Conservation (phyloP, 257 asterid species). For the Fraxinus cuspidata region DNA sequence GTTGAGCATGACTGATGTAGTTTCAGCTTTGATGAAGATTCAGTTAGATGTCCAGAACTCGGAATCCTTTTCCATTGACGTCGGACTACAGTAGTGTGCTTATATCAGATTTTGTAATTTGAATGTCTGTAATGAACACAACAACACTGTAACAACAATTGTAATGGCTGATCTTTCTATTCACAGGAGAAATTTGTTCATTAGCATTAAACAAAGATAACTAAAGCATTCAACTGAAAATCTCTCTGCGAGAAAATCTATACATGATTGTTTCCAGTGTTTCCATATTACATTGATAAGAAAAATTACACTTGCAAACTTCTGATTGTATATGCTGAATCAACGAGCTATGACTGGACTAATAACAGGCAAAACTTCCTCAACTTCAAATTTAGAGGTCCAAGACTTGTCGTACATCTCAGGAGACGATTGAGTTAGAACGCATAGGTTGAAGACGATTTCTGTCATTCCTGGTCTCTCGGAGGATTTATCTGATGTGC, state of each 20-base stretch:
- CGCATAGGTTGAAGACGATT: conserved; percentile 61
- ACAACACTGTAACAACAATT: neutral
- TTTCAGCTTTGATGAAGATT: conserved; percentile 51
- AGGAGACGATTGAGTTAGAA: conserved; percentile 60
- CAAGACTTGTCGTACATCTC: conserved; percentile 44
- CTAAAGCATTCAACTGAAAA: neutral
- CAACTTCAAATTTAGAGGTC: conserved; percentile 45
- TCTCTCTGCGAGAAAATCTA: neutral
- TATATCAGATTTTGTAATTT: neutral
- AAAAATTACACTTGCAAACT: neutral
- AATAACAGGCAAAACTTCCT: conserved; percentile 47
- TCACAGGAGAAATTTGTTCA: neutral
- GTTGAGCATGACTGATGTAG: conserved; percentile 50
- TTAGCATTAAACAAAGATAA: neutral
- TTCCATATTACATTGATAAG: conserved; percentile 7
- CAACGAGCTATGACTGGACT: conserved; percentile 61
- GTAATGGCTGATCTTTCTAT: neutral
- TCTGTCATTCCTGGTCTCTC: conserved; percentile 75
- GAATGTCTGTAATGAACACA: neutral
- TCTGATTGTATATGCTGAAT: conserved; percentile 10
- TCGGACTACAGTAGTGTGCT: neutral
- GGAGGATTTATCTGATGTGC: conserved; percentile 57
- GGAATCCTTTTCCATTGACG: conserved; percentile 30
- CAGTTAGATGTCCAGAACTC: conserved; percentile 49
- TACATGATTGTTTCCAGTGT: neutral